Evolutionary conservation across 2,329 filamentous ascomycete species (phyloP).

Genomic region (Neonectria ditissima): DNA sequence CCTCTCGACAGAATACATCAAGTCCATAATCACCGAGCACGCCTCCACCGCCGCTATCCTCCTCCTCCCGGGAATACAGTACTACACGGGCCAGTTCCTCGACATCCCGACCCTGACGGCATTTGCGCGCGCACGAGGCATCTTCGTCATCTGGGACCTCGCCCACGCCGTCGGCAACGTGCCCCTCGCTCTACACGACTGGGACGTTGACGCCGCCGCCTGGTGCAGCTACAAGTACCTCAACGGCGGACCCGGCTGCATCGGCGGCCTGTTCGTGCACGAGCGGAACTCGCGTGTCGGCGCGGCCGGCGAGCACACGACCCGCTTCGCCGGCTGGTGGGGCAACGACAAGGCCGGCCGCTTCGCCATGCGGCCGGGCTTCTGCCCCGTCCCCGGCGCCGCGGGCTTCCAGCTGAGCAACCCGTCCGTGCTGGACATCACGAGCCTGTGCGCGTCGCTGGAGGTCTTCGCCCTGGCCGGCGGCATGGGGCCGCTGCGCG

Average conservation of each 20-base stretch:
- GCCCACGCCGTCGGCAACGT: constrained; percentile 87
- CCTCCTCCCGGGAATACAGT: constrained; percentile 85
- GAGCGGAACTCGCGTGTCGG: constrained; percentile 71
- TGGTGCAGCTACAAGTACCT: constrained; percentile 95
- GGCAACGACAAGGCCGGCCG: constrained; percentile 77
- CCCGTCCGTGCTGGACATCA: constrained; percentile 77
- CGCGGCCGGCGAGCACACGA: constrained; percentile 61
- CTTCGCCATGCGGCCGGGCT: constrained; percentile 82
- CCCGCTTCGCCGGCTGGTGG: constrained; percentile 83
- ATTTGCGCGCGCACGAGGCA: constrained; percentile 75
- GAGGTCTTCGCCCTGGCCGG: constrained; percentile 65
- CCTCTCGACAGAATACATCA: constrained; percentile 74
- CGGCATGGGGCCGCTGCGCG: constrained; percentile 70
- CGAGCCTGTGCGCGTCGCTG: constrained; percentile 76
- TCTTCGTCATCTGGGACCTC: constrained; percentile 84
- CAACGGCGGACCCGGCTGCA: constrained; percentile 82
- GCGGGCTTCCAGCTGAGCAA: constrained; percentile 84
- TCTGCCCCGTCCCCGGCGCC: constrained; percentile 79
- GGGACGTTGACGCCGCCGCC: constrained; percentile 86
- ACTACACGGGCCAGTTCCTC: constrained; percentile 86
- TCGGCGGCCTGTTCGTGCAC: constrained; percentile 82
- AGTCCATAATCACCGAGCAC: constrained; percentile 79
- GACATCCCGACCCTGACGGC: constrained; percentile 81
- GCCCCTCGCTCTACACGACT: constrained; percentile 78
- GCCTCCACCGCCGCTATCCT: constrained; percentile 76